These are phyloP conservation scores for Salix suchowensis DNA, from an alignment of 345 rosid genomes.

Conservation along the genomic window DNA sequence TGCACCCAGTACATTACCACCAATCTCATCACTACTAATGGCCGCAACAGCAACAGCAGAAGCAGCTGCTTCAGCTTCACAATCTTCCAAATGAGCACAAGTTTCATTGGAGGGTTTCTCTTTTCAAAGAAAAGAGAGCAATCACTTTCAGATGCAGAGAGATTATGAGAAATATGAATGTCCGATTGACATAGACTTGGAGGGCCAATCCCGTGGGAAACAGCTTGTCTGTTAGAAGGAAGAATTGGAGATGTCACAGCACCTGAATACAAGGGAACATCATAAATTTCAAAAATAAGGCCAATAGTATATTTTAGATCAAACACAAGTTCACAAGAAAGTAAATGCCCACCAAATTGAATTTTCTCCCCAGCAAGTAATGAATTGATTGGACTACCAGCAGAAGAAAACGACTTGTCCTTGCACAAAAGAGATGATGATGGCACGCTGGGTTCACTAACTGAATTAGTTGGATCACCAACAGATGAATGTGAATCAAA, in stretches of 20 bases:
- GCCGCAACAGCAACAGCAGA: constrained; percentile 93
- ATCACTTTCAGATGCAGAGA: constrained; percentile 40
- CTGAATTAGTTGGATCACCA: constrained; percentile 55
- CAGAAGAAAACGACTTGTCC: constrained; percentile 62
- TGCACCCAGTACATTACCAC: constrained; percentile 45
- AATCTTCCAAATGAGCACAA: constrained; percentile 56
- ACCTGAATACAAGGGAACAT: constrained; percentile 42
- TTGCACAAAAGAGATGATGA: constrained; percentile 49
- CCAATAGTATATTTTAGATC: not conserved
- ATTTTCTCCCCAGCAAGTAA: constrained; percentile 93
- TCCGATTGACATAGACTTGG: constrained; percentile 49
- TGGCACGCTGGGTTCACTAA: constrained; percentile 44
- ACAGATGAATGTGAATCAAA: constrained; percentile 58
- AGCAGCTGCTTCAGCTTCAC: constrained; percentile 89
- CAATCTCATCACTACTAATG: constrained; percentile 71
- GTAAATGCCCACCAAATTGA: constrained; percentile 72
- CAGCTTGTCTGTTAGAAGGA: constrained; percentile 42
- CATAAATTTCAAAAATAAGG: constrained; percentile 7
- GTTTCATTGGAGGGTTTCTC: constrained; percentile 49
- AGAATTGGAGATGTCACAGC: constrained; percentile 86
- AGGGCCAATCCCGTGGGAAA: constrained; percentile 57
- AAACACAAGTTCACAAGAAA: constrained; percentile 2
- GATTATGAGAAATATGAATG: constrained; percentile 41
- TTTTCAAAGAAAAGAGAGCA: constrained; percentile 63
- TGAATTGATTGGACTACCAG: constrained; percentile 68